A percentile compares a stretch with the other conserved stretches of the same genome.
phyloP scores from a whole-genome alignment of 257 asterid genomes.

The Solanum bulbocastanum region DNA sequence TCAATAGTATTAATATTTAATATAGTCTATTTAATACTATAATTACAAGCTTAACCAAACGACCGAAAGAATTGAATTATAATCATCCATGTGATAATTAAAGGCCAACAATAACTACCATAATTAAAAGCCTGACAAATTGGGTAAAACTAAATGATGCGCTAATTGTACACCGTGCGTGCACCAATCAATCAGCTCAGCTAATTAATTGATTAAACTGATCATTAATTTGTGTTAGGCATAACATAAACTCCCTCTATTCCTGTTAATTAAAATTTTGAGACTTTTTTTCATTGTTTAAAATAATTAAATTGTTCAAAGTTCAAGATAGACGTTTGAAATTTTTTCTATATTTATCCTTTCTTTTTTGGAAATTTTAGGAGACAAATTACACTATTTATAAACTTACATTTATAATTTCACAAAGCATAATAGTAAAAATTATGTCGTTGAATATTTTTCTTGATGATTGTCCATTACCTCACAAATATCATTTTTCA shows the following conservation, averaged over 20 bases:
- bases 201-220: not conserved
- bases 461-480: no score
- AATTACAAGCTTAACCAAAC: not conserved
- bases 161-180: not conserved
- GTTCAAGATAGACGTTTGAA: no score
- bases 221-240: not conserved
- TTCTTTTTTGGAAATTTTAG: no score
- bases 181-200: not conserved
- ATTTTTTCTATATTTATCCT: not conserved
- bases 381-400: not conserved
- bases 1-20: not conserved
- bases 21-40: not conserved
- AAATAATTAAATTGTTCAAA: no score
- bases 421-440: no score
- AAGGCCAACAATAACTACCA: not conserved
- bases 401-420: no score
- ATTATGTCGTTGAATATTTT: no score
- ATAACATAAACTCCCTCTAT: not conserved
- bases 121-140: not conserved
- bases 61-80: not conserved
- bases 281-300: no score
- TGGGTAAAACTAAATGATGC: not conserved
- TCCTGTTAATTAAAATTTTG: no score
- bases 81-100: not conserved
- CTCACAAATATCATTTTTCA: not conserved